Evolutionary conservation across 192 early-diverging fungal species (phyloP).

Genomic region (Coemansia sp.): DNA sequence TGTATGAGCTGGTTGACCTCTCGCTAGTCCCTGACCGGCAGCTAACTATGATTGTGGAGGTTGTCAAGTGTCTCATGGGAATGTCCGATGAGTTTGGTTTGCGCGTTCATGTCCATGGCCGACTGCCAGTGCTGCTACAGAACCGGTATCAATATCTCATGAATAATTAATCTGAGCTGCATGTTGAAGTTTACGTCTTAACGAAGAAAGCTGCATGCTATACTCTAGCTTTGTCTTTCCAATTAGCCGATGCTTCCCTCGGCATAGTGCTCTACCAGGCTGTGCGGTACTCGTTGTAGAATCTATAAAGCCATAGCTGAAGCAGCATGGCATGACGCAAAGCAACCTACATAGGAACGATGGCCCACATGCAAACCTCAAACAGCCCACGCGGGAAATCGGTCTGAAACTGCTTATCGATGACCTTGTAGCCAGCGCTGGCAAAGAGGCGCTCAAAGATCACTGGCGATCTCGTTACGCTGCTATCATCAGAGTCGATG

Average conservation of each 20-base stretch:
- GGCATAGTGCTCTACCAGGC: too few species aligned
- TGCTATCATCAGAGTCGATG: slow-evolving; percentile 82
- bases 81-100: slow-evolving; percentile 30
- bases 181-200: too few species aligned
- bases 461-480: slow-evolving; percentile 57
- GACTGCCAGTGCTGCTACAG: slow-evolving; percentile 28
- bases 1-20: slow-evolving; percentile 18
- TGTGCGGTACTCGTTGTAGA: too few species aligned
- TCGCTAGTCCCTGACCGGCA: slow-evolving; percentile 41
- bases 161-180: slow-evolving; percentile 17
- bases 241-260: too few species aligned
- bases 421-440: slow-evolving; percentile 58
- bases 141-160: slow-evolving; percentile 41
- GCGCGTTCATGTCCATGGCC: slow-evolving; percentile 21
- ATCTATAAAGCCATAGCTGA: not conserved
- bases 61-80: slow-evolving; percentile 19
- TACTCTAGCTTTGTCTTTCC: too few species aligned
- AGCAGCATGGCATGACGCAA: not conserved
- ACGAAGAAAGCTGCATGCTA: too few species aligned
- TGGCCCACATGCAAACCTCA: slow-evolving; percentile 67
- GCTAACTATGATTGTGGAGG: slow-evolving; percentile 37
- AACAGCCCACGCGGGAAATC: slow-evolving; percentile 69
- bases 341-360: slow-evolving; percentile 4
- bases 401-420: slow-evolving; percentile 64
- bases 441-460: slow-evolving; percentile 61